Conservation (phyloP, 306 rosid species). For the Dalbergia cochinchinensis region DNA sequence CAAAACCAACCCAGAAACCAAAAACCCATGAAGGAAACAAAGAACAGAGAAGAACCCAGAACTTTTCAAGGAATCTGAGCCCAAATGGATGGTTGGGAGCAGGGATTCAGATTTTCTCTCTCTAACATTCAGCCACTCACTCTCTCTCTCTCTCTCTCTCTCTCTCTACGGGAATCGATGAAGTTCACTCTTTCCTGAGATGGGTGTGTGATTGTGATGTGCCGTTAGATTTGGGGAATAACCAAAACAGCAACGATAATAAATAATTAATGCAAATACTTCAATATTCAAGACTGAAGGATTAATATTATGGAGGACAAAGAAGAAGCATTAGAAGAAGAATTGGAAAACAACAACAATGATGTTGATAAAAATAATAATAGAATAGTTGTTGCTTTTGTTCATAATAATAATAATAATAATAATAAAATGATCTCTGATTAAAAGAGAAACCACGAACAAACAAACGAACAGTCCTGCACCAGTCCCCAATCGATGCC, state of each 20-base stretch:
- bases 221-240: conserved; percentile 66
- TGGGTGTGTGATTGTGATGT: conserved; percentile 54
- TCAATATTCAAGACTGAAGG: neutral
- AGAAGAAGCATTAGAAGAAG: conserved; percentile 24
- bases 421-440: conserved; percentile 38
- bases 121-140: conserved; percentile 36
- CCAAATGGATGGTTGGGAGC: conserved; percentile 21
- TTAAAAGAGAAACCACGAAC: conserved; percentile 48
- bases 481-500: conserved; percentile 51
- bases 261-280: conserved; percentile 19
- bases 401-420: neutral
- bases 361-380: neutral
- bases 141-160: conserved; percentile 6
- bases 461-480: conserved; percentile 50
- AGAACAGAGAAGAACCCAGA: conserved; percentile 26
- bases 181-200: conserved; percentile 30
- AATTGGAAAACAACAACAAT: conserved; percentile 10
- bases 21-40: conserved; percentile 9
- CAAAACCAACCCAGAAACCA: conserved; percentile 32
- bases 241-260: conserved; percentile 37
- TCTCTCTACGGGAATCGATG: conserved; percentile 44
- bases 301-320: conserved; percentile 42
- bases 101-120: conserved; percentile 50
- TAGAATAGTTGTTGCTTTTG: conserved; percentile 13
- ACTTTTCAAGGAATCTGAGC: neutral